Percentiles rank a stretch among this genome's conserved stretches.
phyloP scores from a whole-genome alignment of 2,329 filamentous ascomycete genomes.

The Tolypocladium endophyticum region DNA sequence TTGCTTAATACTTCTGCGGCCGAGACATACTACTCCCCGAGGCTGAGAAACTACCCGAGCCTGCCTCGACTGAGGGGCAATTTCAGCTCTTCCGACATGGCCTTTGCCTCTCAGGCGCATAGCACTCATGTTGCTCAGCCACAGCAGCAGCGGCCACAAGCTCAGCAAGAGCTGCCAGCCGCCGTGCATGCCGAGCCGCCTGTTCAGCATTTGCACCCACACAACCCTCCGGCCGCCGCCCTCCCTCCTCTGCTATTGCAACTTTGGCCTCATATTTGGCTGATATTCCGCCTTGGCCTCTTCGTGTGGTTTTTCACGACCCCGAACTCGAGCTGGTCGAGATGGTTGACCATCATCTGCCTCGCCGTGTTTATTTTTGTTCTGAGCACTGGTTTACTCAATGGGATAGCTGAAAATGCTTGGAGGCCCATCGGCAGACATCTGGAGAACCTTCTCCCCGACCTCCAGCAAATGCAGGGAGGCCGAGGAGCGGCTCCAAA shows the following conservation, averaged over 20 bases:
- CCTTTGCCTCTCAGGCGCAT: slow-evolving; percentile 1
- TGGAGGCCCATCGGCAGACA: slow-evolving; percentile 48
- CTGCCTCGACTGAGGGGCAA: slow-evolving; percentile 15
- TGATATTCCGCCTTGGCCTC: slow-evolving; percentile 43
- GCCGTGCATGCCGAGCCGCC: slow-evolving; percentile 7
- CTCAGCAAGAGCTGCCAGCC: slow-evolving; percentile 3
- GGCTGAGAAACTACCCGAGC: slow-evolving; percentile 15
- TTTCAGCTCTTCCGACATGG: slow-evolving; percentile 5
- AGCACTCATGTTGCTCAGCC: slow-evolving; percentile 6
- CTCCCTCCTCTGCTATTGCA: slow-evolving; percentile 21
- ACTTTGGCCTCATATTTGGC: slow-evolving; percentile 53
- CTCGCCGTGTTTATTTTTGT: slow-evolving; percentile 46
- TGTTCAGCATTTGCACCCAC: slow-evolving; percentile 20
- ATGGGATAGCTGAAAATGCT: slow-evolving; percentile 41
- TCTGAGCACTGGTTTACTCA: slow-evolving; percentile 48
- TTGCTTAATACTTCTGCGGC: slow-evolving; percentile 39
- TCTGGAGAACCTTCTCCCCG: slow-evolving; percentile 47
- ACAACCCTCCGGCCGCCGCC: slow-evolving; percentile 25
- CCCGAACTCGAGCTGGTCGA: slow-evolving; percentile 45
- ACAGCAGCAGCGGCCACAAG: slow-evolving; percentile 7
- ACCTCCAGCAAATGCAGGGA: slow-evolving; percentile 28
- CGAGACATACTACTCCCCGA: slow-evolving; percentile 42
- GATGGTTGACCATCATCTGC: slow-evolving; percentile 44
- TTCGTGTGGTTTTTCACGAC: slow-evolving; percentile 58
- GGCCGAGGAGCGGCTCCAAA: slow-evolving; percentile 1